Conservation (phyloP, 1,139 yeast genomes). For the Saccharomycopsis hybrid region DNA sequence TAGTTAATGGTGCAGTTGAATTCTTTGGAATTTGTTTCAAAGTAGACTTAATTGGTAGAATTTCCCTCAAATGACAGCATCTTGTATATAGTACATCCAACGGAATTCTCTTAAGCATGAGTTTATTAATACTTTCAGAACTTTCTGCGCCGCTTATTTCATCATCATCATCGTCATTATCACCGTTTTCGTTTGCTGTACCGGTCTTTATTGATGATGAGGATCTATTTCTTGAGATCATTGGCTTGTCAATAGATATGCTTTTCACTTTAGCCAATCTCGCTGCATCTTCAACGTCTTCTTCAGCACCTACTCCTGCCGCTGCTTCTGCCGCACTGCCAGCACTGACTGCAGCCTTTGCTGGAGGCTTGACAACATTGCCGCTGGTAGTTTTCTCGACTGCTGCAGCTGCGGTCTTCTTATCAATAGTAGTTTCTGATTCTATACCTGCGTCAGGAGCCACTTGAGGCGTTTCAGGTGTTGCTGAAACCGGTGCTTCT, state of each 20-base stretch:
- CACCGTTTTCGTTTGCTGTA: slow-evolving; percentile 9
- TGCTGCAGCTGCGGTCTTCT: background rate
- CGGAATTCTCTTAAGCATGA: slow-evolving; percentile 31
- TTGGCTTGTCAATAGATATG: slow-evolving; percentile 45
- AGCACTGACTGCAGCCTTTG: background rate
- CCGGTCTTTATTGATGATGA: slow-evolving; percentile 22
- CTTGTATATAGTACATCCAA: slow-evolving; percentile 77
- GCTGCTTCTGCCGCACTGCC: background rate
- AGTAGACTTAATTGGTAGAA: slow-evolving; percentile 88
- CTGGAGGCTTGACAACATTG: background rate
- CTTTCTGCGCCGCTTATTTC: slow-evolving; percentile 26
- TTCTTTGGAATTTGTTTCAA: slow-evolving; percentile 69
- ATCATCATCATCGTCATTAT: slow-evolving; percentile 26
- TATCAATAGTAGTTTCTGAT: slow-evolving; percentile 24
- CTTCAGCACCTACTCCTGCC: slow-evolving; percentile 1
- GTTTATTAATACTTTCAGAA: slow-evolving; percentile 25
- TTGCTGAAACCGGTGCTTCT: background rate
- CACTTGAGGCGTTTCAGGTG: too few relatives aligned
- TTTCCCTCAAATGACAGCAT: slow-evolving; percentile 89
- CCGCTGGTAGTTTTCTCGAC: background rate
- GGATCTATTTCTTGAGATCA: slow-evolving; percentile 35
- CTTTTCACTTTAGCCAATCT: slow-evolving; percentile 37
- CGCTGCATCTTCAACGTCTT: slow-evolving; percentile 35
- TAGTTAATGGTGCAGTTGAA: slow-evolving; percentile 60
- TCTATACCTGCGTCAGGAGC: slow-evolving; percentile 22